Evolutionary conservation across 169 alveolate genomes (phyloP).

Genomic region (Babesia caballi): DNA sequence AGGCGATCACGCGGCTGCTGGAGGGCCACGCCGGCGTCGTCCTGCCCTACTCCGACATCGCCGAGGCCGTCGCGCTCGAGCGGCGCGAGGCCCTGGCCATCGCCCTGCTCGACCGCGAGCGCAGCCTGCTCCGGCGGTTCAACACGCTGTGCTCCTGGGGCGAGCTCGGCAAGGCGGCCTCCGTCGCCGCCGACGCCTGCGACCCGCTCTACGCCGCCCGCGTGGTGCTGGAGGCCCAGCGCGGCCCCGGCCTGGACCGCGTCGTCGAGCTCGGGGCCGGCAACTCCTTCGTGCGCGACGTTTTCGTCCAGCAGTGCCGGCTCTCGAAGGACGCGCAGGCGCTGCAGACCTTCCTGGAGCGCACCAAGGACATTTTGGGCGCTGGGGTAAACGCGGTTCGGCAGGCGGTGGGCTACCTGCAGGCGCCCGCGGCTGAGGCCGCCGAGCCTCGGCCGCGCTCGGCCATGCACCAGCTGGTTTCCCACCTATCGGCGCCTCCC

Average conservation of each 20-base stretch:
- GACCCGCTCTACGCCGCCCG: constrained; percentile 36
- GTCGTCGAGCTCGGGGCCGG: constrained; percentile 17
- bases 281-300: constrained; percentile 34
- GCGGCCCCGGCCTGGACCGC: constrained; percentile 3
- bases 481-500: neutral
- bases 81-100: constrained; percentile 35
- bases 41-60: constrained; percentile 45
- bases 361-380: constrained; percentile 27
- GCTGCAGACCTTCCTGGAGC: constrained; percentile 43
- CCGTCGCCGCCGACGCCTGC: constrained; percentile 40
- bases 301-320: constrained; percentile 39
- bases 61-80: constrained; percentile 24
- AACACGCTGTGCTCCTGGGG: constrained; percentile 36
- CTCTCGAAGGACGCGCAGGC: constrained; percentile 7
- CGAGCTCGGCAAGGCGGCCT: constrained; percentile 38
- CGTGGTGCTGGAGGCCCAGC: constrained; percentile 16
- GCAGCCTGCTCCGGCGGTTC: constrained; percentile 19
- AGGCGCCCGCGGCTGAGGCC: neutral
- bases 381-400: constrained; percentile 50
- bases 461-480: constrained; percentile 22
- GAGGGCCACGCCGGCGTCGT: constrained; percentile 49
- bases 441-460: neutral
- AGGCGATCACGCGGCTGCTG: constrained; percentile 11
- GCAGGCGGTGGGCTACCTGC: neutral
- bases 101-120: constrained; percentile 33